Conservation (phyloP, 2,329 filamentous ascomycete species). For the Exophiala viscosa region DNA sequence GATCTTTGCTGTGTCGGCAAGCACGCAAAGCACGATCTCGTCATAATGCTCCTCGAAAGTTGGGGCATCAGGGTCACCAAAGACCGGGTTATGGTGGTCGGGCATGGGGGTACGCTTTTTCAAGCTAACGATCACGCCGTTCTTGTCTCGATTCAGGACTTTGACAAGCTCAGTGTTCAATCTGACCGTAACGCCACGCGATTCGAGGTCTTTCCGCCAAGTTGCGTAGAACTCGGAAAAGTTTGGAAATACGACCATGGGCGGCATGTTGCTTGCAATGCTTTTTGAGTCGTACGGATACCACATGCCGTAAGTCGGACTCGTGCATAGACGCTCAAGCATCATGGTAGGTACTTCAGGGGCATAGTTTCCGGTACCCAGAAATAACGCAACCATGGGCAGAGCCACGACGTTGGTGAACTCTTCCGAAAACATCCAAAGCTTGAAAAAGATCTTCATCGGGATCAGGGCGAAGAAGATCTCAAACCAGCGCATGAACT, state of each 20-base stretch:
- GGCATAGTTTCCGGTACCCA: constrained; percentile 72
- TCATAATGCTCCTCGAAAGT: constrained; percentile 52
- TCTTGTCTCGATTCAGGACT: constrained; percentile 48
- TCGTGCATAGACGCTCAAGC: constrained; percentile 58
- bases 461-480: constrained; percentile 54
- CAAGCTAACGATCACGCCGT: constrained; percentile 46
- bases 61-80: constrained; percentile 18
- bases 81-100: constrained; percentile 24
- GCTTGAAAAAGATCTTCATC: constrained; percentile 61
- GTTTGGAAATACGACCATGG: constrained; percentile 60
- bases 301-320: constrained; percentile 59
- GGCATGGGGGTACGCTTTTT: constrained; percentile 24
- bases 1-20: constrained; percentile 53
- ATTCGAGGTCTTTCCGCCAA: constrained; percentile 52
- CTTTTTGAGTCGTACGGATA: constrained; percentile 50
- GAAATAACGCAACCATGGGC: constrained; percentile 68
- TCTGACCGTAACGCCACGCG: constrained; percentile 54
- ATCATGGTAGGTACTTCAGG: constrained; percentile 68
- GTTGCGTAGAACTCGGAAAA: constrained; percentile 55
- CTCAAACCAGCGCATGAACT: constrained; percentile 54
- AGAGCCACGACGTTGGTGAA: constrained; percentile 69
- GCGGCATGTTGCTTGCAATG: constrained; percentile 52
- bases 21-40: constrained; percentile 57
- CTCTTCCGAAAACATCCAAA: constrained; percentile 66
- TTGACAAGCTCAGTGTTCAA: constrained; percentile 52